These are phyloP conservation scores for Medicago arabica DNA, from an alignment of 306 rosid genomes.

Conservation along the genomic window DNA sequence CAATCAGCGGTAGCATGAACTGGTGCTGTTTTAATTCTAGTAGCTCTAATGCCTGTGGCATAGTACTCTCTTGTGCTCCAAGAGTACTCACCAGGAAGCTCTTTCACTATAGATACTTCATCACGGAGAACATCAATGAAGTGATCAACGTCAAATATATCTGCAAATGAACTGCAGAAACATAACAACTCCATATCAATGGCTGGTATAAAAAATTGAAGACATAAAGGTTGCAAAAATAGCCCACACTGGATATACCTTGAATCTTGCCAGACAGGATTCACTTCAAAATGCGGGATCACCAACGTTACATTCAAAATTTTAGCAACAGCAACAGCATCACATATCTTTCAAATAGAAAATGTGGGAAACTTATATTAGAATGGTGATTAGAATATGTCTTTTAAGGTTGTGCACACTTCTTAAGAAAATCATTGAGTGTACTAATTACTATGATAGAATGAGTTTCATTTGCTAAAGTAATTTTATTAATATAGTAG, in stretches of 20 bases:
- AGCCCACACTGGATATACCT: slow-evolving; percentile 60
- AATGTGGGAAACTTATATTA: slow-evolving; percentile 2
- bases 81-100: slow-evolving; percentile 73
- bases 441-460: too few relatives aligned
- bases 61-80: slow-evolving; percentile 98
- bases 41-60: slow-evolving; percentile 80
- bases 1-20: slow-evolving; percentile 90
- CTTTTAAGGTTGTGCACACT: too few relatives aligned
- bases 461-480: too few relatives aligned
- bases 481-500: too few relatives aligned
- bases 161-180: slow-evolving; percentile 79
- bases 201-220: slow-evolving; percentile 14
- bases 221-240: slow-evolving; percentile 13
- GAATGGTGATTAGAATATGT: neutral
- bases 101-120: slow-evolving; percentile 81
- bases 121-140: slow-evolving; percentile 71
- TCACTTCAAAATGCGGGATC: slow-evolving; percentile 88
- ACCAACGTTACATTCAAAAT: slow-evolving; percentile 88
- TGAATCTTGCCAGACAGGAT: slow-evolving; percentile 95
- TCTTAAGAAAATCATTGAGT: too few relatives aligned
- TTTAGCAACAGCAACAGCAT: slow-evolving; percentile 96
- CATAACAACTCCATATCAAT: slow-evolving; percentile 29
- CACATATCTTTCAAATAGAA: slow-evolving; percentile 71
- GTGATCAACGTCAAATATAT: slow-evolving; percentile 96
- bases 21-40: slow-evolving; percentile 92